Evolutionary conservation across 257 asterid species (phyloP).

Genomic region (Solanum virginianum): DNA sequence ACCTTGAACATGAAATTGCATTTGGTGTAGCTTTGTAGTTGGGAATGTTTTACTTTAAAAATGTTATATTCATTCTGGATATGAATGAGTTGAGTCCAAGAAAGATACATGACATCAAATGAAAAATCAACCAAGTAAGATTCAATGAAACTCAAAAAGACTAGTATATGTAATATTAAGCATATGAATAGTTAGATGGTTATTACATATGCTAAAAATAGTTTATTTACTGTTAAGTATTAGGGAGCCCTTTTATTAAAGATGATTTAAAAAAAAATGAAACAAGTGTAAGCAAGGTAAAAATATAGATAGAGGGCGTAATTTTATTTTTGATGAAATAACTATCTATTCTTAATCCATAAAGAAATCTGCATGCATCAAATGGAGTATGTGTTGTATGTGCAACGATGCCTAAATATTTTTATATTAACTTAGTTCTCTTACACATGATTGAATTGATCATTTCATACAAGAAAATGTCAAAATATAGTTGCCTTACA

Average conservation of each 20-base stretch:
- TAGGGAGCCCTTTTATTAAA: neutral
- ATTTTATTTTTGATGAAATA: neutral
- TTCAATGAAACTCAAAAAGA: neutral
- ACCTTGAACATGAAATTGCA: neutral
- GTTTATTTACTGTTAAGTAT: too few relatives aligned
- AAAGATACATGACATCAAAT: neutral
- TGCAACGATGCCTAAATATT: too few relatives aligned
- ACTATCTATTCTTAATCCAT: neutral
- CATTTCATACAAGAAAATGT: neutral
- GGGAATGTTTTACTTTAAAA: neutral
- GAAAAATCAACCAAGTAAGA: neutral
- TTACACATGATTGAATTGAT: neutral
- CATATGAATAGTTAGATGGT: neutral
- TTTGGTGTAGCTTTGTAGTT: neutral
- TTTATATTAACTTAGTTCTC: neutral
- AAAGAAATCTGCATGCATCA: too few relatives aligned
- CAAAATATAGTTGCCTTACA: neutral
- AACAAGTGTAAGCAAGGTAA: neutral
- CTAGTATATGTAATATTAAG: too few relatives aligned
- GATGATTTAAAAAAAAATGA: neutral
- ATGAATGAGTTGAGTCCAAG: neutral
- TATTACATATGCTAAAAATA: neutral
- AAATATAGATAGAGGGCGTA: neutral
- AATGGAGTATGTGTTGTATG: too few relatives aligned
- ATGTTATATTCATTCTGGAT: neutral